Percentiles rank a stretch among this genome's conserved stretches.
Conservation (phyloP, 2,329 filamentous ascomycete species). For the Cryphonectria naterciae region DNA sequence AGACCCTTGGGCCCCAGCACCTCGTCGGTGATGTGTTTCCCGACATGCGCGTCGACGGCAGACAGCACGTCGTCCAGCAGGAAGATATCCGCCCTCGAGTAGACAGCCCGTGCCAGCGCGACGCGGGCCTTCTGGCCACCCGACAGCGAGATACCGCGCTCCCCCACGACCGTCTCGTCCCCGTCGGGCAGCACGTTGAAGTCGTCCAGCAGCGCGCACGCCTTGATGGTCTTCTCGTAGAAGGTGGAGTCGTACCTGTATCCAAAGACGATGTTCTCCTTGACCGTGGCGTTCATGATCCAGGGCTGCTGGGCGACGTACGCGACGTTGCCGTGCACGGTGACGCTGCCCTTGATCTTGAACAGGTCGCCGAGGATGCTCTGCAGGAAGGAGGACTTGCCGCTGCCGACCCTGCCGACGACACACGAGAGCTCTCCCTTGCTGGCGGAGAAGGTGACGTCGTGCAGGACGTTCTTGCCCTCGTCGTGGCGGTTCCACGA, state of each 20-base stretch:
- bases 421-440: slow-evolving; percentile 94
- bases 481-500: slow-evolving; percentile 89
- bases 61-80: slow-evolving; percentile 92
- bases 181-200: slow-evolving; percentile 92
- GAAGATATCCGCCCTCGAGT: slow-evolving; percentile 95
- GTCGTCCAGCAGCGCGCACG: slow-evolving; percentile 88
- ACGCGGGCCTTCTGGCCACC: slow-evolving; percentile 95
- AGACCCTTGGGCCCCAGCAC: slow-evolving; percentile 87
- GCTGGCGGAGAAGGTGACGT: slow-evolving; percentile 85
- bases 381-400: slow-evolving; percentile 92
- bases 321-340: slow-evolving; percentile 79
- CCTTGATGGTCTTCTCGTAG: slow-evolving; percentile 89
- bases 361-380: slow-evolving; percentile 88
- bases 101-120: slow-evolving; percentile 90
- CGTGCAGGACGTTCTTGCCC: slow-evolving; percentile 67
- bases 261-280: slow-evolving; percentile 96
- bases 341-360: slow-evolving; percentile 83
- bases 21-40: slow-evolving; percentile 90
- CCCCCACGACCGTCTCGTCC: slow-evolving; percentile 94
- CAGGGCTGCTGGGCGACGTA: slow-evolving; percentile 93
- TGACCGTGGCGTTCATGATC: slow-evolving; percentile 97
- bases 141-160: slow-evolving; percentile 93
- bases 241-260: slow-evolving; percentile 92
- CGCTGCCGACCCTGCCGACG: slow-evolving; percentile 90
- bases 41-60: slow-evolving; percentile 97